Percentiles rank a stretch among this genome's conserved stretches.
phyloP scores from a whole-genome alignment of 225 moss, liverwort and hornwort species.

The Neckera pumila region DNA sequence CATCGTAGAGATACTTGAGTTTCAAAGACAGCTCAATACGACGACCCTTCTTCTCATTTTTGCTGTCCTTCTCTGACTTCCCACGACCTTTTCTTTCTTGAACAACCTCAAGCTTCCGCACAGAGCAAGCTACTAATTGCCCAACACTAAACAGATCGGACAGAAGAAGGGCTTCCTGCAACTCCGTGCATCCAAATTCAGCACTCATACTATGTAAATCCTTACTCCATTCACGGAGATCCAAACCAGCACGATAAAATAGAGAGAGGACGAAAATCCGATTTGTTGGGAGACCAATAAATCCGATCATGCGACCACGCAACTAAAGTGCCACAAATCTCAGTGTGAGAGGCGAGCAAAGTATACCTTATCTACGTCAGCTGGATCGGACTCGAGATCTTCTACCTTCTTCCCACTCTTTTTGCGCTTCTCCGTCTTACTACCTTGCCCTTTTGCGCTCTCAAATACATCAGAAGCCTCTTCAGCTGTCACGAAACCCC shows the following conservation, averaged over 20 bases:
- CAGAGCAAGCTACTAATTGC: slow-evolving; percentile 47
- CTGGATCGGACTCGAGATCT: background rate
- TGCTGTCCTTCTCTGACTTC: slow-evolving; percentile 26
- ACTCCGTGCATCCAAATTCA: slow-evolving; percentile 3
- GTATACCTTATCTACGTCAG: slow-evolving; percentile 24
- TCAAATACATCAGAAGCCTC: slow-evolving; percentile 67
- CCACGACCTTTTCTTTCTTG: slow-evolving; percentile 19
- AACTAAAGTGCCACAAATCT: background rate
- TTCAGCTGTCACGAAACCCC: slow-evolving; percentile 69
- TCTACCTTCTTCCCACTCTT: slow-evolving; percentile 13
- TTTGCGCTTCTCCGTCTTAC: slow-evolving; percentile 17
- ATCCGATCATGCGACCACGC: background rate
- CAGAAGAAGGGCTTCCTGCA: slow-evolving; percentile 16
- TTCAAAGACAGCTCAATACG: slow-evolving; percentile 81
- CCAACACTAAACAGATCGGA: slow-evolving; percentile 37
- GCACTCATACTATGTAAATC: background rate
- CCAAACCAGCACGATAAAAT: background rate
- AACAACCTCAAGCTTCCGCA: slow-evolving; percentile 41
- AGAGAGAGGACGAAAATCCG: background rate
- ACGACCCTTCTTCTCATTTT: slow-evolving; percentile 51
- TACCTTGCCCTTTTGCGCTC: slow-evolving; percentile 7
- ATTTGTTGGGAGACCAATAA: background rate
- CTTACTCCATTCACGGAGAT: background rate
- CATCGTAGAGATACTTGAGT: slow-evolving; percentile 55
- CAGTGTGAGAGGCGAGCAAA: background rate